Evolutionary conservation across 148 eudicot species (phyloP).

Genomic region (Linanthus parryae): DNA sequence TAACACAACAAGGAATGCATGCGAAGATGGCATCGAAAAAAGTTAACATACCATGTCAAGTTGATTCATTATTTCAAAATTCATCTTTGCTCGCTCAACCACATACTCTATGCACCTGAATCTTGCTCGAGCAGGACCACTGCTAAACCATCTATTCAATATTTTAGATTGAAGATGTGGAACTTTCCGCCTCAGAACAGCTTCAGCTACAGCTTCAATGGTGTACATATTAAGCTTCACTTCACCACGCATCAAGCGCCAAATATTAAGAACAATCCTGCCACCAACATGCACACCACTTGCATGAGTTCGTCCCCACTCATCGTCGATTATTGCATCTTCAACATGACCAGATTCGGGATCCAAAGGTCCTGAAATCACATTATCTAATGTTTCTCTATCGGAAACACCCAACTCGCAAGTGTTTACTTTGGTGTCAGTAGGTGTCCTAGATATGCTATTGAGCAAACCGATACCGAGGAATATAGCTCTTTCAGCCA

Average conservation of each 20-base stretch:
- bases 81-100: constrained; percentile 53
- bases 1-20: too few species aligned
- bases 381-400: constrained; percentile 29
- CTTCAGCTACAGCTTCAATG: constrained; percentile 80
- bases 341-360: constrained; percentile 43
- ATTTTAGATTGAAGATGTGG: constrained; percentile 56
- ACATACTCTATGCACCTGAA: constrained; percentile 66
- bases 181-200: constrained; percentile 77
- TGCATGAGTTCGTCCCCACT: constrained; percentile 98
- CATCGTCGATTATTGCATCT: constrained; percentile 70
- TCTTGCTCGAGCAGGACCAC: constrained; percentile 88
- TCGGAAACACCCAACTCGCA: constrained; percentile 28
- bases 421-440: constrained; percentile 32
- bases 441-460: constrained; percentile 73
- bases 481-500: constrained; percentile 85
- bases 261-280: constrained; percentile 82
- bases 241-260: constrained; percentile 89
- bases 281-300: constrained; percentile 93
- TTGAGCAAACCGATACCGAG: constrained; percentile 67
- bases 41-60: constrained; percentile 62
- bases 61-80: constrained; percentile 65
- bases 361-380: constrained; percentile 32
- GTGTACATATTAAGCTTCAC: constrained; percentile 76
- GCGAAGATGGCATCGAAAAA: too few species aligned
- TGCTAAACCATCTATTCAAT: constrained; percentile 68